Evolutionary conservation across 2,329 filamentous ascomycete species (phyloP).

Genomic region (Xylaria sp.): DNA sequence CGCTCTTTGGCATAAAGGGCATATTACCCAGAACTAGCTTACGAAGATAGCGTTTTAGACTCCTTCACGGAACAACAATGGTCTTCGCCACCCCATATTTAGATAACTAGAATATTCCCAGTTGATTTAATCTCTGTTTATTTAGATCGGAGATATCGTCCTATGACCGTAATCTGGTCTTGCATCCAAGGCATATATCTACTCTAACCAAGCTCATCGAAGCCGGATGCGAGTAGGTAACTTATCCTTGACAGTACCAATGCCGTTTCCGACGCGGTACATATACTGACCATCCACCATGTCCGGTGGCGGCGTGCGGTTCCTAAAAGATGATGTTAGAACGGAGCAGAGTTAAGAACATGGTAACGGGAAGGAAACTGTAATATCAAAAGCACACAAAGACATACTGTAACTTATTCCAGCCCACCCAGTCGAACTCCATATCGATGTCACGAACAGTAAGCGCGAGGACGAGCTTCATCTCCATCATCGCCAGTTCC

Average conservation of each 20-base stretch:
- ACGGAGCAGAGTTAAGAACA: not conserved
- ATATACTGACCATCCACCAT: slow-evolving; percentile 2
- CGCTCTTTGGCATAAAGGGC: too few species aligned
- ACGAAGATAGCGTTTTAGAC: too few species aligned
- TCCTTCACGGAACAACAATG: too few species aligned
- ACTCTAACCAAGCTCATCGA: not conserved
- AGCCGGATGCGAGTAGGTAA: slow-evolving; percentile 11
- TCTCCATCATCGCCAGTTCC: slow-evolving; percentile 45
- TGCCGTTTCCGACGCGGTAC: slow-evolving; percentile 14
- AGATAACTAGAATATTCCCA: too few species aligned
- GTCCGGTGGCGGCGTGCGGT: not conserved
- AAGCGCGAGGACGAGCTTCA: slow-evolving; percentile 43
- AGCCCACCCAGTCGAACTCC: not conserved
- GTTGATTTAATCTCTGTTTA: too few species aligned
- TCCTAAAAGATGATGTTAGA: not conserved
- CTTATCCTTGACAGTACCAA: slow-evolving; percentile 13
- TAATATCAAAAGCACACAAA: not conserved
- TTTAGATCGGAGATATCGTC: too few species aligned
- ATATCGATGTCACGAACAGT: slow-evolving; percentile 19
- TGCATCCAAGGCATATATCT: too few species aligned
- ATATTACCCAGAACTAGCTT: too few species aligned
- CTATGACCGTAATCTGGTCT: too few species aligned
- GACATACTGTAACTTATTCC: not conserved
- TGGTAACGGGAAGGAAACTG: not conserved
- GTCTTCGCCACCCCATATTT: too few species aligned